Base-by-base conservation (phyloP, 2,329 filamentous ascomycete genomes). In the Colletotrichum sp. region DNA sequence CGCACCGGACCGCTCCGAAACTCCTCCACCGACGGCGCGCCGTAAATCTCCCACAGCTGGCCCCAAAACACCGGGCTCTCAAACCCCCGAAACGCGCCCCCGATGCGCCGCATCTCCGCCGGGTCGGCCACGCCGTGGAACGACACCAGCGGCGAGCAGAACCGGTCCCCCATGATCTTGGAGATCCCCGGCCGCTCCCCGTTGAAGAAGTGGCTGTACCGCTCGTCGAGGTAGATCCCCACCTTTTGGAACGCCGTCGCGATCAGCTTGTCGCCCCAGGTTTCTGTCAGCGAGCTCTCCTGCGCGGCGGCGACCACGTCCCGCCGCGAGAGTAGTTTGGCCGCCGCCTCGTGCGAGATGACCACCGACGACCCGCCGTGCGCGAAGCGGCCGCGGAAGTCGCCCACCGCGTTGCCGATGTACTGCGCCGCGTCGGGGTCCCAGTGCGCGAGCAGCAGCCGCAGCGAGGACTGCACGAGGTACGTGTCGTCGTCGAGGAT, bases 401-500 rank as follows among this genome's bases (percentile, higher is more conserved):
- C 89, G 64, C 90, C 90, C 16, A 92, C 88, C 3, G 89, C 88
- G 74, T 92, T 92, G 48, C 90, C 90, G 26, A 92, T 80, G 79
- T 91, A 91, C 57, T 88, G 84, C 16, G 88, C 86, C 67, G 83
- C 81, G 7, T 82, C 78, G 3, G 86, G 84, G 80, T 91, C 84
- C 74, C 92, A 81, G 72, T 90, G 89, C 21, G 85, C 84, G 16
- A 92, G 83, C 15, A 92, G 81, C 3, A 87, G 81, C 57, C 84
- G 82, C 32, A 92, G 81, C 15, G 90, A 89, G 4, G 87, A 84
- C 67, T 86, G 86, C 60, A 91, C 84, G 60, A 92, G 80, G 79
- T 88, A 92, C 1, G 89, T 92, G 79, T 92, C 90, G 80, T 92
- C 90, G 81, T 92, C 90, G 16, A 90, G 81, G 77, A 92, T 87